A percentile compares a stretch with the other conserved stretches of the same genome.
Evolutionary conservation across 129 eudicot species (phyloP).

Genomic region (Calendula officinalis): DNA sequence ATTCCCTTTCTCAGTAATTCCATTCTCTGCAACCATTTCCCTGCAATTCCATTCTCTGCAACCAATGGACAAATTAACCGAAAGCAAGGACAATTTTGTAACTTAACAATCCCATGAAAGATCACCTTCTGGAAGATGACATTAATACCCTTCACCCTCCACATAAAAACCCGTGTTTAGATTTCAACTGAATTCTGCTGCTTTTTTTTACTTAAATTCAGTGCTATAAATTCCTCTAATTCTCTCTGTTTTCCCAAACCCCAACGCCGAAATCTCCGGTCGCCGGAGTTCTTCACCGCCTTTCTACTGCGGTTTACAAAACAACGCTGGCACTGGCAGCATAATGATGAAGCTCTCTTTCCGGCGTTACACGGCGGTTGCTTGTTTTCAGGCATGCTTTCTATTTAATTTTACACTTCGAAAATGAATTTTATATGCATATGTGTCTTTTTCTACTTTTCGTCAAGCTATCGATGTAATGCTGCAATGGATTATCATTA

Average conservation of each 20-base stretch:
- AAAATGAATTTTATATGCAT: constrained; percentile 8
- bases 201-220: constrained; percentile 13
- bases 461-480: neutral
- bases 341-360: constrained; percentile 23
- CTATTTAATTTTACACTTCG: neutral
- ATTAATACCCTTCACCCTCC: constrained; percentile 7
- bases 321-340: neutral
- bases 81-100: constrained; percentile 44
- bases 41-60: too few relatives aligned
- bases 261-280: constrained; percentile 10
- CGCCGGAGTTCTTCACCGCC: constrained; percentile 27
- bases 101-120: neutral
- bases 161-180: neutral
- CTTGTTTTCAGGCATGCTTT: constrained; percentile 36
- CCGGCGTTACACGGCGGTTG: constrained; percentile 12
- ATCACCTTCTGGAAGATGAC: neutral
- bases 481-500: too few relatives aligned
- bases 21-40: too few relatives aligned
- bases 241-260: constrained; percentile 18
- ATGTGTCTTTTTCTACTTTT: neutral
- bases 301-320: neutral
- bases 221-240: constrained; percentile 21
- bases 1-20: too few relatives aligned
- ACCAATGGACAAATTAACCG: constrained; percentile 35
- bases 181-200: constrained; percentile 5